Evolutionary conservation across 108 stramenopile species (phyloP).

Genomic region (Nitzschia sp.): DNA sequence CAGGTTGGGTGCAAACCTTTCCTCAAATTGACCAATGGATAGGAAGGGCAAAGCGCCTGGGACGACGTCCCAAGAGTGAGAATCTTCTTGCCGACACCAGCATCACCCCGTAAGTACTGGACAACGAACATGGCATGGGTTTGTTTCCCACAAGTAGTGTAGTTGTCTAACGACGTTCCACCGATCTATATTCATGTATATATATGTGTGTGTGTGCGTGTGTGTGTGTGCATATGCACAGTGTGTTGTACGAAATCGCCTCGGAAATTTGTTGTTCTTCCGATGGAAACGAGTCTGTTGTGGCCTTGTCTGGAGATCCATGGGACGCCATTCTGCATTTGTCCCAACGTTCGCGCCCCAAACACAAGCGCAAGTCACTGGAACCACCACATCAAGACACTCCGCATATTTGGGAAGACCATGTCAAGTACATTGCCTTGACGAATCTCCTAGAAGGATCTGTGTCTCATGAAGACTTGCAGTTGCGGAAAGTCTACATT

Average conservation of each 20-base stretch:
- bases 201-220: not conserved
- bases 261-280: conserved; percentile 31
- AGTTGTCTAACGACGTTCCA: not conserved
- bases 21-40: conserved; percentile 18
- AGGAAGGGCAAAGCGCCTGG: conserved; percentile 16
- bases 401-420: conserved; percentile 14
- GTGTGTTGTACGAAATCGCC: conserved; percentile 37
- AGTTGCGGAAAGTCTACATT: conserved; percentile 42
- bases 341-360: conserved; percentile 10
- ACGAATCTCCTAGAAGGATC: conserved; percentile 43
- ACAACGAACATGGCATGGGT: not conserved
- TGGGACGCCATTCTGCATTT: conserved; percentile 33
- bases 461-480: conserved; percentile 32
- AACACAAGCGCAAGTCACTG: conserved; percentile 10
- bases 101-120: conserved; percentile 29
- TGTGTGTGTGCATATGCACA: conserved; percentile 8
- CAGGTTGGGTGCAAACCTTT: conserved; percentile 46
- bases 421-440: conserved; percentile 30
- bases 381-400: conserved; percentile 22
- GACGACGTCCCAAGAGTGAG: conserved; percentile 1
- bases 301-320: conserved; percentile 13
- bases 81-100: conserved; percentile 12
- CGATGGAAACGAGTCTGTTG: conserved; percentile 11
- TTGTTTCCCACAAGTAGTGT: not conserved
- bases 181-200: not conserved